Percentiles rank a stretch among this genome's conserved stretches.
These are phyloP conservation scores for Leccinum longicurvipes DNA, from an alignment of 768 basidiomycete genomes.

Conservation along the genomic window DNA sequence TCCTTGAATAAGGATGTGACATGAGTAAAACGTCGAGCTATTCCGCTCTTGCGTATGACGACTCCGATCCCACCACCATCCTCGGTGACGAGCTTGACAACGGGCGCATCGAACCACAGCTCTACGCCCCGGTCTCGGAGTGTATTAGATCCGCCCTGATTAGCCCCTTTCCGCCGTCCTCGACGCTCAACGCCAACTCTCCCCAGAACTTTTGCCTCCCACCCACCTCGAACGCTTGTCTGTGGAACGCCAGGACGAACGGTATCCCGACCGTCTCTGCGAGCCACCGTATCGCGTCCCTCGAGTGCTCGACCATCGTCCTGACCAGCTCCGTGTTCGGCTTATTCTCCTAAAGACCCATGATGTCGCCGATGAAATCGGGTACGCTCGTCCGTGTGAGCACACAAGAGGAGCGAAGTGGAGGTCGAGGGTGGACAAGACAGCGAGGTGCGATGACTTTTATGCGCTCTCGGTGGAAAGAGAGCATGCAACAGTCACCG, in stretches of 20 bases:
- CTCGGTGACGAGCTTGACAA: constrained; percentile 32
- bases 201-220: constrained; percentile 71
- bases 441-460: too few species aligned
- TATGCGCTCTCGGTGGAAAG: too few species aligned
- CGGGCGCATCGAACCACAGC: constrained; percentile 56
- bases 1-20: constrained; percentile 28
- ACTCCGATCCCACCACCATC: constrained; percentile 45
- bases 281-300: constrained; percentile 58
- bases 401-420: too few species aligned
- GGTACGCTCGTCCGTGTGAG: too few species aligned
- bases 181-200: constrained; percentile 58
- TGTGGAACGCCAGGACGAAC: constrained; percentile 57
- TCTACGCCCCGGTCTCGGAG: constrained; percentile 49
- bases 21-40: constrained; percentile 56
- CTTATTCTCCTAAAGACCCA: constrained; percentile 52
- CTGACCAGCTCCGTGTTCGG: constrained; percentile 49
- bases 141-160: constrained; percentile 53
- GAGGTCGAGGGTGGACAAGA: too few species aligned
- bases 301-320: constrained; percentile 52
- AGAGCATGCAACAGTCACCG: too few species aligned
- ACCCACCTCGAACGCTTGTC: constrained; percentile 64
- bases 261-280: constrained; percentile 46
- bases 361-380: constrained; percentile 56
- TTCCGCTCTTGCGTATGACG: constrained; percentile 38
- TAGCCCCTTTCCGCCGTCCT: constrained; percentile 66